Evolutionary conservation across 2,329 filamentous ascomycete genomes (phyloP), one percentile per base, ranked within the genome.

Genomic region (Ophiostoma ulmi): DNA sequence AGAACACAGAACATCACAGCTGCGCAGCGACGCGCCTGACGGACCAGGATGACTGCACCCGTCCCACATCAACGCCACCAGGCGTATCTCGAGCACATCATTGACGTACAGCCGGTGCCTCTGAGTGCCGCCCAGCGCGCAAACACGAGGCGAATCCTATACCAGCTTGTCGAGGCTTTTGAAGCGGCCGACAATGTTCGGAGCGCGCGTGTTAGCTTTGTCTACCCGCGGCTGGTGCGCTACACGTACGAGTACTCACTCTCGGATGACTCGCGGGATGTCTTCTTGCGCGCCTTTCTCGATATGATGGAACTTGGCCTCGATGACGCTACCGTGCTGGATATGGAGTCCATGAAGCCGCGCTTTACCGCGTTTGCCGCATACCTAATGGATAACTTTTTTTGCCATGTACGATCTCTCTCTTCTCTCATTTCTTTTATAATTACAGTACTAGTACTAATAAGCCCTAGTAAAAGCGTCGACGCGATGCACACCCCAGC

Each of bases 371-470:
- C 63, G 58, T 77, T 78, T 71, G 75, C 74, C 41, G 74, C 74
- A n/a, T 73, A 76, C 65, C 72, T 77, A 13, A 55, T 77, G 5
- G 70, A 76, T 71, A 74, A 75, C 69, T 77, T 77, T 69, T 78
- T 77, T 41, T 76, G 8, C 75, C 75, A 48, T 71, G 75, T 75
- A 73, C 66, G 72, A 69, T 26, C 17, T 26, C 66, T 58, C 52
- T n/a, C 31, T 31, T 31, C 2, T 44, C 39, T 44, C 2, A 14
- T 4, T 44, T 17, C 39, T 17, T 13, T 10, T 4, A 31, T 31
- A 3, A 41, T 41, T 10, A 3, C 39, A 14, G 39, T 41, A 8
- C 39, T 41, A 14, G 39, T 41, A 8, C 39, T 41, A 41, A 41
- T 14, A 14, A 14, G 39, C 39, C 39, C 2, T 17, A 14, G 39